Evolutionary conservation across 257 asterid species (phyloP), one percentile per base, ranked within the genome.

Genomic region (Ehretia macrophylla): DNA sequence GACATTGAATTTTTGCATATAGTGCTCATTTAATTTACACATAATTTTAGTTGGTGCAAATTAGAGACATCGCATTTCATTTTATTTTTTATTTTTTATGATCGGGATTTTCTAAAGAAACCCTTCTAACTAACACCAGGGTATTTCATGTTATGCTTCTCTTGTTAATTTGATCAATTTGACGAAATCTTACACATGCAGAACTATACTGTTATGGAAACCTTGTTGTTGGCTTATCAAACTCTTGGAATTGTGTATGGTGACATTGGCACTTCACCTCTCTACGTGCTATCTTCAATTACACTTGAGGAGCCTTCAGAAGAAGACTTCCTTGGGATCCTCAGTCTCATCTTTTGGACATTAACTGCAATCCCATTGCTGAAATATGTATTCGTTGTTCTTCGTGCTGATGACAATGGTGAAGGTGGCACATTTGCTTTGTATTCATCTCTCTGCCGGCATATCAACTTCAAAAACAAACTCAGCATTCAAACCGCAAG

Each of bases 371-470:
- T 88, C 1, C 83, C 75, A 13, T 62, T 88, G 79, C 59, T 88
- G 18, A 85, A 88, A 42, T 87, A 87, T 19, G 88, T 77, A 10
- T 87, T 85, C 75, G 71, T 87, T 27, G 96, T 85, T 14, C 59
- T 80, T 8, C 79, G 79, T 20, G 95, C 92, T 0, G 72, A 88
- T 51, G 95, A 88, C 72, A 82, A 88, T 18, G 96, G 96, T 5
- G 96, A 88, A 71, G 96, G 95, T 5, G 95, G 96, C 0, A 83
- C 96, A 5, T 88, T 88, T 37, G 92, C 96, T n/a, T 66, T 83
- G 63, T 88, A 88, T 52, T 88, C 92, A 0, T 72, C 63, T 38
- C 71, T 85, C 8, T 76, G 83, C 17, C 81, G 78, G 14, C 87
- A 83, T 56, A 27, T 87, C 1, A 77, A 75, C 23, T 72, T 86